Evolutionary conservation across 192 early-diverging fungal genomes (phyloP), one percentile per base, ranked within the genome.

Genomic region (Gamsiella multidivaricata): DNA sequence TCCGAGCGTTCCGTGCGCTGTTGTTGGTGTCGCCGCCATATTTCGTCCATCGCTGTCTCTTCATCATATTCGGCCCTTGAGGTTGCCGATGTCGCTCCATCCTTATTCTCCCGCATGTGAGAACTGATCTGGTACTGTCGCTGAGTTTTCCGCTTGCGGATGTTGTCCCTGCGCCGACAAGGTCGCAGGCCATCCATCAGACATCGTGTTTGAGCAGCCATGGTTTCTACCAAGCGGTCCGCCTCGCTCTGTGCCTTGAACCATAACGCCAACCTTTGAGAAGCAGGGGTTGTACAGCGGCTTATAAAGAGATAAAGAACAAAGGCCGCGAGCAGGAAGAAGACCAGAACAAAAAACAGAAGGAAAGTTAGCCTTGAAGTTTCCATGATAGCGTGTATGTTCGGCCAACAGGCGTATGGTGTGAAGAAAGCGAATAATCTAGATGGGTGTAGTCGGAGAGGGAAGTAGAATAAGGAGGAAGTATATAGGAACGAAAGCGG

Each of bases 191-290:
- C 80, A 6, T 78, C 65, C 39, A 87, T 70, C 52, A 86, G 84
- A 62, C 66, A 79, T 28, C 79, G 67, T 31, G 52, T 36, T 63
- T 88, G 88, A 34, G 82, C 63, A 11, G 85, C 81, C 62, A 89
- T 67, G 52, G 85, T 89, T 47, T 89, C 86, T 0, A 84, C 81
- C 3, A 89, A 72, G 58, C 82, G 84, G 60, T 88, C 87, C 23
- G 87, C 85, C 42, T 89, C 86, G 8, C 81, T 78, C 67, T 88
- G 85, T 2, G 88, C 86, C 22, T 72, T 85, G n/a, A 89, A 84
- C 59, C 86, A 81, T 54, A 83, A 79, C 52, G 84, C 67, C 22
- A 89, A 70, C 55, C 74, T 82, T 52, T 84, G 80, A 41, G 87
- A 86, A 2, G 83, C 81, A 17, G 85, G 86, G 18, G 80, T 75